Evolutionary conservation across 345 rosid species (phyloP), one percentile per base, ranked within the genome.

Genomic region (Mangifera indica): DNA sequence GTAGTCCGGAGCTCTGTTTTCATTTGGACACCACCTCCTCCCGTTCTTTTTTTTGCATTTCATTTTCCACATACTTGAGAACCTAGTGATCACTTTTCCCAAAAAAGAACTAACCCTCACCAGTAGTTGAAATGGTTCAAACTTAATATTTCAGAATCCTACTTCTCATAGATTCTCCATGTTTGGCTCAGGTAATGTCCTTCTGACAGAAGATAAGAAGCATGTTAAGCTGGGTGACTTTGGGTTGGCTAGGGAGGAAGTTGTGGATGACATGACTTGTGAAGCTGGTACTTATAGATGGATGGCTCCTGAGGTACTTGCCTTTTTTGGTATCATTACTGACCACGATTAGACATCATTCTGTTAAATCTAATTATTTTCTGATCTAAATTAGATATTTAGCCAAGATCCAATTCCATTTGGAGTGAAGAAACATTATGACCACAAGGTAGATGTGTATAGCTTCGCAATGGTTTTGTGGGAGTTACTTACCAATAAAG

Each of bases 251-350:
- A 84, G 87, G 73, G 90, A 85, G 69, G 84, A 81, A 69, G 58
- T 64, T 18, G 52, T 32, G 55, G 72, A 56, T 24, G 77, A 76
- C 13, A 87, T 88, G 96, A 84, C 87, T 20, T 70, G 85, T 77
- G 93, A 83, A 67, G 87, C 83, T 14, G 96, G 96, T 22, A 85
- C 88, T 40, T 88, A 84, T 73, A 79, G 85, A 61, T 90, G 88
- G 86, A 90, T 90, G 96, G 96, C 96, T 76, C 96, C 93, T 0
- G 96, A 87, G 89, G 93, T 90, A 70, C 49, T 58, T 56, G 69
- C 29, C 18, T 73, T 56, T 72, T 51, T 14, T 32, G 60, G 1
- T 26, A 72, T 11, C 22, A 24, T 26, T 4, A 42, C n/a, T 56
- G 12, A n/a, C 2, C 4, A 21, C n/a, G 40, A 48, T 32, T 21